These are phyloP conservation scores for Dryas octopetala DNA, from an alignment of 306 rosid genomes.

Conservation along the genomic window DNA sequence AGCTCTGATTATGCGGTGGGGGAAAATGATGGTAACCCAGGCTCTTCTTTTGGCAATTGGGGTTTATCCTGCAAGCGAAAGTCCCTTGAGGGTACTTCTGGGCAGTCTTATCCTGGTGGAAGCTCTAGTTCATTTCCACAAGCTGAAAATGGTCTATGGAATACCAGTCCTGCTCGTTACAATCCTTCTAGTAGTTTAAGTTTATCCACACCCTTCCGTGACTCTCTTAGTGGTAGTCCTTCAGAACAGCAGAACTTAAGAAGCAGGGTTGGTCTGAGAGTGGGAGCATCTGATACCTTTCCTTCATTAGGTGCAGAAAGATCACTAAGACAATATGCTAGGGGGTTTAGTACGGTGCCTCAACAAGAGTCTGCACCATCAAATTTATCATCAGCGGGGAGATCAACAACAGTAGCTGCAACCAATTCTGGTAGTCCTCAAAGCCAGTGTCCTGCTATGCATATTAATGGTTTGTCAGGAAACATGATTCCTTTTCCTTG, in stretches of 20 bases:
- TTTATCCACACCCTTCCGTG: conserved; percentile 44
- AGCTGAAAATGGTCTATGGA: conserved; percentile 51
- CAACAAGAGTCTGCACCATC: conserved; percentile 55
- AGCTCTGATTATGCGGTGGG: conserved; percentile 49
- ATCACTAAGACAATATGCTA: conserved; percentile 39
- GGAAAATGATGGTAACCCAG: conserved; percentile 44
- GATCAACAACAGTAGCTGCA: conserved; percentile 55
- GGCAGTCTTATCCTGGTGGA: conserved; percentile 54
- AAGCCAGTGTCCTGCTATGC: conserved; percentile 45
- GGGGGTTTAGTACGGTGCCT: conserved; percentile 43
- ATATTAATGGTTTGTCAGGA: conserved; percentile 27
- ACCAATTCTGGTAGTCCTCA: conserved; percentile 47
- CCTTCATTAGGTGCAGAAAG: conserved; percentile 53
- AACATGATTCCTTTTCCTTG: conserved; percentile 45
- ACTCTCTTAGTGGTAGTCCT: conserved; percentile 40
- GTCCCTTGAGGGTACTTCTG: conserved; percentile 72
- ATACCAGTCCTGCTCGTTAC: conserved; percentile 35
- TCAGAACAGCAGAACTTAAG: conserved; percentile 47
- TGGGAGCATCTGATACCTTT: conserved; percentile 44
- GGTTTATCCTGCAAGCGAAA: conserved; percentile 87
- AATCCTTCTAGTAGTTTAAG: conserved; percentile 51
- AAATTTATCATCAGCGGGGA: conserved; percentile 52
- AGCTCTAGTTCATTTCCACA: conserved; percentile 59
- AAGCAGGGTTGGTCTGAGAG: conserved; percentile 43
- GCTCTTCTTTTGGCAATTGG: conserved; percentile 67